Conservation (phyloP, 345 rosid species). For the Aegle marmelos region DNA sequence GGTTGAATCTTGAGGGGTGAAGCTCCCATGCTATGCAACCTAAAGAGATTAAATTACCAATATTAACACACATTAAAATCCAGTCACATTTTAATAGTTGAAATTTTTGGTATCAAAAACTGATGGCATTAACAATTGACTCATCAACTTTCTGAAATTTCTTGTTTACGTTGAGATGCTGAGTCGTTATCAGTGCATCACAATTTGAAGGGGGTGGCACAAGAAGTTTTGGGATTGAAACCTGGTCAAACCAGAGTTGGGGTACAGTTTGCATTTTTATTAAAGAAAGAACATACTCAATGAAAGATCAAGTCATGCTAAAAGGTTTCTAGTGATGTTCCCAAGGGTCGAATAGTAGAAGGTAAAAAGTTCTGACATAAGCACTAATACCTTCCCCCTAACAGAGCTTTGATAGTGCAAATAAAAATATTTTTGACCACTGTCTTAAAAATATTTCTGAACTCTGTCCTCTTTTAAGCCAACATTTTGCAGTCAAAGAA, state of each 20-base stretch:
- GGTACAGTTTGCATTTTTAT: neutral
- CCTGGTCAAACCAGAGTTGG: neutral
- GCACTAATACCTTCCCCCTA: neutral
- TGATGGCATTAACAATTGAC: neutral
- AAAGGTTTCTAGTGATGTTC: neutral
- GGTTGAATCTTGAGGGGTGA: neutral
- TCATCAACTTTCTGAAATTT: neutral
- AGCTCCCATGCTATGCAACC: neutral
- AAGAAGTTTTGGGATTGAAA: neutral
- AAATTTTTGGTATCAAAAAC: neutral
- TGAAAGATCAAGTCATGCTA: neutral
- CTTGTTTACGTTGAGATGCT: neutral
- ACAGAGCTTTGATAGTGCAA: neutral
- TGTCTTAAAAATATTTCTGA: neutral
- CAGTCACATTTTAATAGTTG: neutral
- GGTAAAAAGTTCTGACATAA: neutral
- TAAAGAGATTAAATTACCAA: neutral
- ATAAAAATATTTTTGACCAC: neutral
- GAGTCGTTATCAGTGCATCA: neutral
- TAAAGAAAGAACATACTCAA: neutral
- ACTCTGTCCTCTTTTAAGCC: neutral
- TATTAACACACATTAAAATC: neutral
- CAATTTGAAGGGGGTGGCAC: neutral
- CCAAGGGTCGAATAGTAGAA: neutral
- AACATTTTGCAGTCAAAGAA: neutral